phyloP scores from a whole-genome alignment of 2,329 filamentous ascomycete genomes.

The Penicillium aurantiogriseum region DNA sequence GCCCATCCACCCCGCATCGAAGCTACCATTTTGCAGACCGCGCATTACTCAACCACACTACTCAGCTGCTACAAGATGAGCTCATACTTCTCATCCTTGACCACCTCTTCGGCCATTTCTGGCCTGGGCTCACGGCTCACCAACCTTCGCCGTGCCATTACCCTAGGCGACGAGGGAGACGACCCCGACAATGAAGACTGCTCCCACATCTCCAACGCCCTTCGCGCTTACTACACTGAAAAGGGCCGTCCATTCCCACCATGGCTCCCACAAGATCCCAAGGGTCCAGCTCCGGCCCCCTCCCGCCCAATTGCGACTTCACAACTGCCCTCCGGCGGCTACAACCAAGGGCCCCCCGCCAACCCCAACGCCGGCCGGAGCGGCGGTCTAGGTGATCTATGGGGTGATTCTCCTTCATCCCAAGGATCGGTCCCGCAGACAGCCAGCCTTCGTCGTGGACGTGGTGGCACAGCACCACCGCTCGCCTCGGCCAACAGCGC shows the following conservation, averaged over 20 bases:
- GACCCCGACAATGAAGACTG: conserved; percentile 67
- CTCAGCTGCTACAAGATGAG: conserved; percentile 56
- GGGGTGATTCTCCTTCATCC: conserved; percentile 47
- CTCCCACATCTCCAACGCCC: conserved; percentile 89
- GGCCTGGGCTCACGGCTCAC: conserved; percentile 56
- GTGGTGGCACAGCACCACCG: conserved; percentile 27
- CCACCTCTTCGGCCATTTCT: conserved; percentile 47
- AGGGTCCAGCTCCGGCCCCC: conserved; percentile 58
- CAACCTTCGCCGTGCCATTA: conserved; percentile 52
- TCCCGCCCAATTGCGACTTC: conserved; percentile 50
- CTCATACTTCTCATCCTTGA: conserved; percentile 75
- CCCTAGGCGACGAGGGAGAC: conserved; percentile 42
- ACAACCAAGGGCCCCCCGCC: conserved; percentile 30
- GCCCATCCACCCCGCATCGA: conserved; percentile 20
- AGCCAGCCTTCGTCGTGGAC: conserved; percentile 40
- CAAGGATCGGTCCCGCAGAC: conserved; percentile 36
- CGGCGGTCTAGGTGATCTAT: conserved; percentile 57
- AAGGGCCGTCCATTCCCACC: conserved; percentile 75
- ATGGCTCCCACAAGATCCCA: conserved; percentile 92
- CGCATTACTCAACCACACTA: conserved; percentile 2
- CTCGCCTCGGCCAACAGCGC: conserved; percentile 24
- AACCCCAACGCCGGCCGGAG: conserved; percentile 30
- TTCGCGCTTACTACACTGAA: conserved; percentile 89
- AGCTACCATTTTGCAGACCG: conserved; percentile 14
- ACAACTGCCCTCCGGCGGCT: conserved; percentile 49